phyloP scores from a whole-genome alignment of 352 stramenopile genomes.

The Hyaloperonospora brassicae region DNA sequence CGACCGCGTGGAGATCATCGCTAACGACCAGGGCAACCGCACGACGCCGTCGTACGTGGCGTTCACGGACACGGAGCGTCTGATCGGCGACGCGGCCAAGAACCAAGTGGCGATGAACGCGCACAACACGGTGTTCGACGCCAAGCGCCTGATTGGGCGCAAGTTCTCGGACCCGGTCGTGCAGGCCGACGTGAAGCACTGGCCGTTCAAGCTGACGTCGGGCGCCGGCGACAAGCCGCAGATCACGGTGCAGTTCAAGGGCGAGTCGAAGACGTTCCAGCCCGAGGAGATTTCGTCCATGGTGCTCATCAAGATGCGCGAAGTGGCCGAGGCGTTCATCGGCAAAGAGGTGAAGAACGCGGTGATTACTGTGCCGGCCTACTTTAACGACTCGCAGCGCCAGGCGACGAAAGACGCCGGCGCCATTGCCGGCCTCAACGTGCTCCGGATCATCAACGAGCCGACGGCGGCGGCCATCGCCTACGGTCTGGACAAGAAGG shows the following conservation, averaged over 20 bases:
- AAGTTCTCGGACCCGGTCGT: slow-evolving; percentile 89
- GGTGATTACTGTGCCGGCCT: slow-evolving; percentile 94
- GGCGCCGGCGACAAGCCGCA: slow-evolving; percentile 56
- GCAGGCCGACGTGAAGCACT: slow-evolving; percentile 69
- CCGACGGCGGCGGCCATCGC: slow-evolving; percentile 86
- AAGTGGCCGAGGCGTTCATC: slow-evolving; percentile 59
- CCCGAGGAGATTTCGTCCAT: slow-evolving; percentile 79
- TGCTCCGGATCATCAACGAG: slow-evolving; percentile 94
- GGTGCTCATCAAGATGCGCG: slow-evolving; percentile 69
- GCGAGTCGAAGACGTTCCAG: slow-evolving; percentile 59
- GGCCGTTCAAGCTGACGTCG: slow-evolving; percentile 57
- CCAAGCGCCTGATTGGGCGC: slow-evolving; percentile 93
- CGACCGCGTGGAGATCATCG: slow-evolving; percentile 91
- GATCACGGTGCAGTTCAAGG: slow-evolving; percentile 70
- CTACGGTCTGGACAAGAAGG: slow-evolving; percentile 96
- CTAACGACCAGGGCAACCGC: slow-evolving; percentile 93
- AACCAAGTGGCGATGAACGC: slow-evolving; percentile 90
- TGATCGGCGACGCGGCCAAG: slow-evolving; percentile 94
- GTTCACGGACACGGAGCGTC: slow-evolving; percentile 89
- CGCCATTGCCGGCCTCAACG: slow-evolving; percentile 86
- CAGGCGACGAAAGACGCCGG: slow-evolving; percentile 90
- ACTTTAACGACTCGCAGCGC: slow-evolving; percentile 93
- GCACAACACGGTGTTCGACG: slow-evolving; percentile 93
- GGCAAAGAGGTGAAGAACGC: slow-evolving; percentile 52
- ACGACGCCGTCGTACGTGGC: slow-evolving; percentile 94